A percentile compares a stretch with the other conserved stretches of the same genome.
Evolutionary conservation across 305 asterid genomes (phyloP).

Genomic region (Striga hermonthica): DNA sequence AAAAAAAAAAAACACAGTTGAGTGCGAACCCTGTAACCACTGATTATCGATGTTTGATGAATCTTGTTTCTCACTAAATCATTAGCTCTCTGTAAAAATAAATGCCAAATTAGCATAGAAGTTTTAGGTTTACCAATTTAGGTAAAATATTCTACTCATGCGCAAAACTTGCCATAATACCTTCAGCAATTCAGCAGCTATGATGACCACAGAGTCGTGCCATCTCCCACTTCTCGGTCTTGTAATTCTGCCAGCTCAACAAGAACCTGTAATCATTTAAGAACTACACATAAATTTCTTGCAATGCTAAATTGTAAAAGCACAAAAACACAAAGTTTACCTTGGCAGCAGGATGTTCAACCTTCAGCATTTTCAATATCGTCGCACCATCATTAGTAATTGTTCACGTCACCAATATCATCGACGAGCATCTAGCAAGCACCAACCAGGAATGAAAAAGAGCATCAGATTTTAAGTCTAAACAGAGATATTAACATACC

Average conservation of each 20-base stretch:
- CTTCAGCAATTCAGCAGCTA: constrained; percentile 51
- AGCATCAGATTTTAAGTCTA: constrained; percentile 6
- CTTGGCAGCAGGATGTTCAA: constrained; percentile 99
- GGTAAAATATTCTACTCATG: background rate
- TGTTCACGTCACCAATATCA: constrained; percentile 92
- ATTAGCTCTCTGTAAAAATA: constrained; percentile 75
- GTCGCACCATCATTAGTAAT: constrained; percentile 98
- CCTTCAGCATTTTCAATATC: constrained; percentile 88
- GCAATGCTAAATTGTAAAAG: background rate
- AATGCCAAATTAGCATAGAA: constrained; percentile 23
- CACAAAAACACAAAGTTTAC: constrained; percentile 36
- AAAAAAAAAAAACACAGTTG: background rate
- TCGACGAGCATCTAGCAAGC: constrained; percentile 84
- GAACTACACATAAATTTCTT: background rate
- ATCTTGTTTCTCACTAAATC: constrained; percentile 89
- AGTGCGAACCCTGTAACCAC: constrained; percentile 84
- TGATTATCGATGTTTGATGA: constrained; percentile 86
- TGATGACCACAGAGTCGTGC: constrained; percentile 83
- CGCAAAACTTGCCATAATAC: constrained; percentile 27
- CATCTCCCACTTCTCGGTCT: constrained; percentile 97
- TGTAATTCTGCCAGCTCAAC: constrained; percentile 98
- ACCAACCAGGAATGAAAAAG: background rate
- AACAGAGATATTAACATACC: background rate
- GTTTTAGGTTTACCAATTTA: constrained; percentile 5
- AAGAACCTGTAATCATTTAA: constrained; percentile 40